Evolutionary conservation across 495 filamentous ascomycete species (phyloP).

Genomic region (Trichoderma gamsii): DNA sequence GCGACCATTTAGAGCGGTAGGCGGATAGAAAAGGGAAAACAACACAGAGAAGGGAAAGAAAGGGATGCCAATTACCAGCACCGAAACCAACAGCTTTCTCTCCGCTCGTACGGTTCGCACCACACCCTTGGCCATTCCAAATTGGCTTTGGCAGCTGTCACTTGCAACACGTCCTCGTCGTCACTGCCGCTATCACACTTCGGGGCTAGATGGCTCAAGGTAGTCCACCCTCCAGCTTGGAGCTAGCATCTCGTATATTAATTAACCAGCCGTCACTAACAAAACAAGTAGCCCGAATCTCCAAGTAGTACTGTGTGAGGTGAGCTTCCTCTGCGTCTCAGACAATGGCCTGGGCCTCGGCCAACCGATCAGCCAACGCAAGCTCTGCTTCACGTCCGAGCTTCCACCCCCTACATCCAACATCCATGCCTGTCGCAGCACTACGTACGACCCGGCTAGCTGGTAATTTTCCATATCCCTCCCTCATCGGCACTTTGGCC

Average conservation of each 20-base stretch:
- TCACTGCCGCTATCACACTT: background rate
- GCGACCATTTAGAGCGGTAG: too few species aligned
- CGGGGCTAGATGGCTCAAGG: background rate
- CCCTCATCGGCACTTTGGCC: background rate
- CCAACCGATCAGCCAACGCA: background rate
- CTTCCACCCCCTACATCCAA: conserved; percentile 5
- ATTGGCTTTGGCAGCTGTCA: too few species aligned
- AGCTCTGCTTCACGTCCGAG: background rate
- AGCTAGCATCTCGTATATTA: background rate
- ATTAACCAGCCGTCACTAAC: background rate
- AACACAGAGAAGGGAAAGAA: too few species aligned
- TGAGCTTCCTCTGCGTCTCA: background rate
- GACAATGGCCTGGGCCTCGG: background rate
- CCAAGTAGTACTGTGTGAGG: background rate
- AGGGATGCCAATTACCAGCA: background rate
- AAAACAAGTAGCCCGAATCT: background rate
- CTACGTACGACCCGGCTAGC: background rate
- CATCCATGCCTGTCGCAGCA: background rate
- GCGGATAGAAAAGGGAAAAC: too few species aligned
- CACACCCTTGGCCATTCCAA: too few species aligned
- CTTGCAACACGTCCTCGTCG: background rate
- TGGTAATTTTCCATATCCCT: conserved; percentile 10
- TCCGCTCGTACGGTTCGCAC: background rate
- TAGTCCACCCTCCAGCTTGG: background rate
- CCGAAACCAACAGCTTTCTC: background rate